A percentile compares a stretch with the other conserved stretches of the same genome.
Conservation (phyloP, 345 rosid species). For the Sisymbrium altissimum region DNA sequence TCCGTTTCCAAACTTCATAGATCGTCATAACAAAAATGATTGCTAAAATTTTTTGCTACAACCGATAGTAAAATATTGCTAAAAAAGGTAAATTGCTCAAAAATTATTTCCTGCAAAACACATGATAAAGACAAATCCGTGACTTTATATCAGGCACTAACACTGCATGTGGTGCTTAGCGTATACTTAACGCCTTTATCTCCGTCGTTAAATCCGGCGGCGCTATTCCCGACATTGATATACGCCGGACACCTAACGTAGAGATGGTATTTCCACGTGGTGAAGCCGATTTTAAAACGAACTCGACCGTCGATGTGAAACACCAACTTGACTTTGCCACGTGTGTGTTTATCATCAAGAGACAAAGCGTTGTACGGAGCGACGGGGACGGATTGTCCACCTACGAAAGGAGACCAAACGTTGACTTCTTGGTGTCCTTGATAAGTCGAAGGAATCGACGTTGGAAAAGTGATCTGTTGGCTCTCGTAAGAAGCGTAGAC, state of each 20-base stretch:
- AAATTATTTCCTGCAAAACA: not conserved
- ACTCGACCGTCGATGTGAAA: slow-evolving; percentile 31
- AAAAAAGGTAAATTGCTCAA: slow-evolving; percentile 15
- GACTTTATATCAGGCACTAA: slow-evolving; percentile 45
- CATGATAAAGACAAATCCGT: slow-evolving; percentile 1
- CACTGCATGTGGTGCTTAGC: slow-evolving; percentile 50
- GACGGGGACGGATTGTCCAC: slow-evolving; percentile 36
- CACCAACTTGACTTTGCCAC: slow-evolving; percentile 23
- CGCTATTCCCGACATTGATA: slow-evolving; percentile 22
- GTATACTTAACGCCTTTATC: slow-evolving; percentile 68
- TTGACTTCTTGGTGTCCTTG: slow-evolving; percentile 41
- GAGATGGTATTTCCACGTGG: slow-evolving; percentile 31
- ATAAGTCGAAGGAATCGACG: slow-evolving; percentile 30
- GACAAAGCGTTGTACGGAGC: slow-evolving; percentile 39
- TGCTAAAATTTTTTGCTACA: too few relatives aligned
- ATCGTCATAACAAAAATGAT: slow-evolving; percentile 8
- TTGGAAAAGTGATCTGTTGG: slow-evolving; percentile 40
- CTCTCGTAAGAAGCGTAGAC: slow-evolving; percentile 38
- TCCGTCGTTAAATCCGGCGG: slow-evolving; percentile 36
- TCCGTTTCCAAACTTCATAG: not conserved
- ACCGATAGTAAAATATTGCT: slow-evolving; percentile 22
- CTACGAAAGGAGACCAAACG: slow-evolving; percentile 50
- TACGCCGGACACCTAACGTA: slow-evolving; percentile 42
- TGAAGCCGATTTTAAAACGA: slow-evolving; percentile 41
- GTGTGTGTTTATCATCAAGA: slow-evolving; percentile 21